Percentiles rank a stretch among this genome's conserved stretches.
phyloP scores from a whole-genome alignment of 257 asterid species.

The Solanum commersonii region DNA sequence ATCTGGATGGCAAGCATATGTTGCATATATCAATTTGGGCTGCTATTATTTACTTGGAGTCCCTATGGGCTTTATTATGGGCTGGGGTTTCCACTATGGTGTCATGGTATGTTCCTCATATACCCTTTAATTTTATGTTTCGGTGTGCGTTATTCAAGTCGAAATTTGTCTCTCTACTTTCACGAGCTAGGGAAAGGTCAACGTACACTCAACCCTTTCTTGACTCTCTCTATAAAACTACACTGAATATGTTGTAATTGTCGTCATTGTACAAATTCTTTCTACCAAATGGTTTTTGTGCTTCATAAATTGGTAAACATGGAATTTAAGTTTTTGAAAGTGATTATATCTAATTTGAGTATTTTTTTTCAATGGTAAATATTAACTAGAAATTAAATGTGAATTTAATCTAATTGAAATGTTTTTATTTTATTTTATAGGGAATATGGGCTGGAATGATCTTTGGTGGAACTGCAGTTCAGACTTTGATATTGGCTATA shows the following conservation, averaged over 20 bases:
- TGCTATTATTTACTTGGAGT: slow-evolving; percentile 40
- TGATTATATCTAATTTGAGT: not conserved
- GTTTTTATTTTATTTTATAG: not conserved
- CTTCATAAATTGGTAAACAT: not conserved
- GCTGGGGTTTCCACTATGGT: slow-evolving; percentile 31
- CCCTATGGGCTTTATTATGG: slow-evolving; percentile 37
- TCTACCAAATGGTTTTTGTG: not conserved
- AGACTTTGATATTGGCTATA: slow-evolving; percentile 23
- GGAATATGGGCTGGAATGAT: slow-evolving; percentile 52
- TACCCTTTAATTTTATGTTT: not conserved
- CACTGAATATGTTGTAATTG: not conserved
- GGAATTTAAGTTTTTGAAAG: not conserved
- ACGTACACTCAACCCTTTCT: fast-evolving
- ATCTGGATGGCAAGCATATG: slow-evolving; percentile 51
- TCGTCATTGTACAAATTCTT: not conserved
- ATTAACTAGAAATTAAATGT: not conserved
- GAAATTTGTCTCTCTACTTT: not conserved
- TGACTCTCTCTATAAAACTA: fast-evolving
- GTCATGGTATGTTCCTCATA: slow-evolving; percentile 30
- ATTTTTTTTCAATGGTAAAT: not conserved
- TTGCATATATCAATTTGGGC: slow-evolving; percentile 38
- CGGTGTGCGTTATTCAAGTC: not conserved
- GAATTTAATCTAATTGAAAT: not conserved
- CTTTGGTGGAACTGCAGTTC: slow-evolving; percentile 45
- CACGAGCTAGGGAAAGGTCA: not conserved